Evolutionary conservation across 2,329 filamentous ascomycete genomes (phyloP), one percentile per base, ranked within the genome.

Genomic region (Colletotrichum plurivorum): DNA sequence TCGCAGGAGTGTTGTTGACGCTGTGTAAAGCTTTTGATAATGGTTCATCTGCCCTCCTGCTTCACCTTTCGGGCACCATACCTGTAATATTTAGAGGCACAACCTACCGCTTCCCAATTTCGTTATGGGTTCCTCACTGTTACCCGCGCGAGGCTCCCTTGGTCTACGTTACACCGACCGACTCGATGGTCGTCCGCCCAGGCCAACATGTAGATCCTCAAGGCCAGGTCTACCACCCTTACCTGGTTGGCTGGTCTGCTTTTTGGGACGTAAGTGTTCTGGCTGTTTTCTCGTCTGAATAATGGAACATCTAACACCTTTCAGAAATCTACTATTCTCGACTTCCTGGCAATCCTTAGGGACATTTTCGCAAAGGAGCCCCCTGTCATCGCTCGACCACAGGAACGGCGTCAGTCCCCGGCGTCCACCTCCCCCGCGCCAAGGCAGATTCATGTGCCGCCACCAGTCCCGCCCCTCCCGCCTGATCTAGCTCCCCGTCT

Each of bases 131-230:
- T 52, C 96, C 96, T 4, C 94, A 97, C 77, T 89, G 90, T 62
- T 99, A 98, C 78, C 96, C 96, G 1, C 87, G 89, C 71, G 94
- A 97, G 75, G 87, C 94, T 0, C 96, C 96, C 1, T 87, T 98
- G 54, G 89, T 92, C 67, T 98, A 97, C 79, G 94, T 98, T 49
- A 95, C 91, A 7, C 95, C 96, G 3, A 94, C 93, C 5, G 92
- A 93, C 73, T 93, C 90, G 72, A 98, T 99, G 94, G 83, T 93
- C 73, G 92, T 99, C 49, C 89, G 95, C 20, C 94, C 95, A 1
- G 96, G 96, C 0, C 96, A 99, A 78, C 94, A 99, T 84, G 94
- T 99, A 69, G 94, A 96, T 76, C 91, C 93, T 5, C 95, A 98
- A 76, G 96, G 96, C 27, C 92, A 93, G 78, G 89, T 98, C 72